Base-by-base conservation (phyloP, 352 stramenopile genomes). In the Phytophthora lateralis region DNA sequence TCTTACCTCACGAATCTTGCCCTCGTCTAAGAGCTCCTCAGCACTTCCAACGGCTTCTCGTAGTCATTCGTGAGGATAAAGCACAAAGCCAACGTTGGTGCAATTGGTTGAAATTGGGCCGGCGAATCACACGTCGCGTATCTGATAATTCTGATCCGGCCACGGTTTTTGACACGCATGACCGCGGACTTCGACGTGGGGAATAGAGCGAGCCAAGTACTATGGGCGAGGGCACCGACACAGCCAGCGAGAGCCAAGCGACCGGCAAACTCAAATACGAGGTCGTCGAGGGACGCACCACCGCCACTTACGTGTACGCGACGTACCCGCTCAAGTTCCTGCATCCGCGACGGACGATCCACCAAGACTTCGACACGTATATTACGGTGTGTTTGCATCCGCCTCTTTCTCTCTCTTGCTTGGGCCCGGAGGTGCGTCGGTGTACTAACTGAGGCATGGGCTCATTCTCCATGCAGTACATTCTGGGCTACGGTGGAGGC, bases 311-410 rank as follows among this genome's bases (percentile, higher is more conserved):
- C 55, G 85, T 88, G 55, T 94, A 86, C 65, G 87, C 83, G 45
- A 89, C 83, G 57, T 96, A 96, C 39, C 87, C 87, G 49, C 69
- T 96, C 65, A 96, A 96, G 64, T 96, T 96, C 64, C 74, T 96
- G 24, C 87, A 93, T 34, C 87, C 87, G 39, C 78, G 74, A 34
- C 72, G 70, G 14, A 80, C 76, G 15, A 80, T 92, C 34, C 73
- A 81, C 48, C 81, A 83, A 32, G 46, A 67, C 24, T 85, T 84
- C 42, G 82, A 89, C 61, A 91, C 85, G 17, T 88, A 76, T 63
- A 82, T 94, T 44, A 92, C 83, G 50, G 87, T 93, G 39, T 41
- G 79, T 59, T 10, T 26, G 20, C 4, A 37, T 20, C 11, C 35
- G 15, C 38, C 12, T 27, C 12, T 7, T 8, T 64, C 6, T 49